Base-by-base conservation (phyloP, 306 rosid species). In the Chamaecrista fasciculata region DNA sequence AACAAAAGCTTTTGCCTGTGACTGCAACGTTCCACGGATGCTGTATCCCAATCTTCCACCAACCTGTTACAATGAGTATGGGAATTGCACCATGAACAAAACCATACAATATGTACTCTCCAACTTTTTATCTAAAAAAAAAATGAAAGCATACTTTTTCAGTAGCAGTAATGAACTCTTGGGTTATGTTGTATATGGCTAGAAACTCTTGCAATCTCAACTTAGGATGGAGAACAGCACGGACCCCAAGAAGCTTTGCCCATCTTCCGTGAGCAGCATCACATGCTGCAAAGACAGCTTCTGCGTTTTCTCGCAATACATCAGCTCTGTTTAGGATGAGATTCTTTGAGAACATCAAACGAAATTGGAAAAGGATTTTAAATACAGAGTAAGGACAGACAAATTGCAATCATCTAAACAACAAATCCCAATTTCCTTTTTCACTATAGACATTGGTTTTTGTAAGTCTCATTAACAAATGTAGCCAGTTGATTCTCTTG, bases 201-300 rank as follows among this genome's bases (percentile, higher is more conserved):
- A 95, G 78, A 79, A 95, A 95, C 78, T 95, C 99, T 84, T 83
- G 99, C 78, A 95, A 73, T 83, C 85, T 95, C 88, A 95, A 84
- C 85, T 78, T 95, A 12, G 99, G 99, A 86, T 95, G 99, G 60
- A 95, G 91, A 58, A 83, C 74, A 75, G 91, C 92, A 76, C 99
- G 97, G 67, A 95, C 99, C 59, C 99, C 99, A 58, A 95, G 96
- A 72, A 95, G 90, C 80, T 95, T 95, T 1, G 99, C 99, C 99
- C 99, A 95, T 85, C 99, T 87, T 80, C 99, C 99, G 76, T 95
- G 99, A 73, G 99, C 97, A 82, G 96, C 96, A 87, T 95, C 99
- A 73, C 97, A 95, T 53, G 99, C 99, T 67, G 99, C 99, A 85
- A 95, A 90, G 79, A 95, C 95, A 57, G 99, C 99, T 95, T 91